Evolutionary conservation across 116 monocot species (phyloP).

Genomic region (Trichopus zeylanicus): DNA sequence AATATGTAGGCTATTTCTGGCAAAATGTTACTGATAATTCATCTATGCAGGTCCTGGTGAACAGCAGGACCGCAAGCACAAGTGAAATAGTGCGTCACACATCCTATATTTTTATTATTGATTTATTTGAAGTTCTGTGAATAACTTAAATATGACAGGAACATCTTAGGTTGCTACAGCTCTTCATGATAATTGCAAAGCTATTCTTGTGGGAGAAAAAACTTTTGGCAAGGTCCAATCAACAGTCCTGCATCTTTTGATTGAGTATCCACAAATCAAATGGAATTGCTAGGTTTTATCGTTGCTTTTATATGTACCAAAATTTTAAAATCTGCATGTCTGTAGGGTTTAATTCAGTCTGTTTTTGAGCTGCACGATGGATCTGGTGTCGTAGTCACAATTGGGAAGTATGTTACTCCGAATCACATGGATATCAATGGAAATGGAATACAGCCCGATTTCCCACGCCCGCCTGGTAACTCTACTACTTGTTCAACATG

Average conservation of each 20-base stretch:
- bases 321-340: background rate
- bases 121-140: background rate
- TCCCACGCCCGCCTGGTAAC: constrained; percentile 56
- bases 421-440: constrained; percentile 75
- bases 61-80: constrained; percentile 88
- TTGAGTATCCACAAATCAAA: background rate
- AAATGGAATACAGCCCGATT: constrained; percentile 90
- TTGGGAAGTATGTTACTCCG: constrained; percentile 90
- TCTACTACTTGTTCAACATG: background rate
- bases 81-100: constrained; percentile 81
- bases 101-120: background rate
- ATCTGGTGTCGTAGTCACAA: constrained; percentile 89
- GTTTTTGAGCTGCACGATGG: constrained; percentile 94
- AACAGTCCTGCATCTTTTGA: background rate
- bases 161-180: constrained; percentile 77
- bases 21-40: too few relatives aligned
- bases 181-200: constrained; percentile 95
- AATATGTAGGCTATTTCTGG: too few relatives aligned
- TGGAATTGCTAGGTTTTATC: background rate
- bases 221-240: constrained; percentile 83
- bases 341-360: constrained; percentile 94
- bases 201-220: constrained; percentile 74
- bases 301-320: background rate
- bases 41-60: constrained; percentile 73
- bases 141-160: background rate